A percentile compares a stretch with the other conserved stretches of the same genome.
Evolutionary conservation across 257 asterid genomes (phyloP).

Genomic region (Fraxinus cuspidata): DNA sequence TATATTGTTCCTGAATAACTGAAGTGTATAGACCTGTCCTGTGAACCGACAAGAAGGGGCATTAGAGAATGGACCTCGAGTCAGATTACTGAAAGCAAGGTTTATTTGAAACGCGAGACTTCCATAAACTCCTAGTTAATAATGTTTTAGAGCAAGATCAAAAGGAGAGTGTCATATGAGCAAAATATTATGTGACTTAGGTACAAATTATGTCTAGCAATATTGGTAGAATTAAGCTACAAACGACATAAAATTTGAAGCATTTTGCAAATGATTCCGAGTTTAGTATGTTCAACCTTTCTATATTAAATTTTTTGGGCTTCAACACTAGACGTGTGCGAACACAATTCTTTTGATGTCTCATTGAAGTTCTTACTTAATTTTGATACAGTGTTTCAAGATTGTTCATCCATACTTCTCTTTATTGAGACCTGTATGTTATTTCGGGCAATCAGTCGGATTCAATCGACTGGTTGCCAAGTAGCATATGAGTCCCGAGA

Average conservation of each 20-base stretch:
- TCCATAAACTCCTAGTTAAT: not conserved
- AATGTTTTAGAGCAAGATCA: not conserved
- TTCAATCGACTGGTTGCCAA: constrained; percentile 75
- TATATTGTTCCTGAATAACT: not conserved
- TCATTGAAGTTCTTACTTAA: constrained; percentile 5
- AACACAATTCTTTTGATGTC: constrained; percentile 11
- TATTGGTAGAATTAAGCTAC: not conserved
- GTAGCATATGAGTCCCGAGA: constrained; percentile 57
- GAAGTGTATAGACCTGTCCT: not conserved
- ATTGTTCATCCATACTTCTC: constrained; percentile 33
- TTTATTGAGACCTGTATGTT: constrained; percentile 27
- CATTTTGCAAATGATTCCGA: not conserved
- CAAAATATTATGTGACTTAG: not conserved
- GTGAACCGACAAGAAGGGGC: not conserved
- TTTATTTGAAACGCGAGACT: not conserved
- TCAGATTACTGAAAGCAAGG: not conserved
- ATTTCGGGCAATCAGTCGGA: constrained; percentile 74
- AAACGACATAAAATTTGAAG: not conserved
- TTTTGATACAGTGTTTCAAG: constrained; percentile 29
- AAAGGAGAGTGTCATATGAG: too few species aligned
- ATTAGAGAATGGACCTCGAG: not conserved
- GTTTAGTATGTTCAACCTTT: not conserved
- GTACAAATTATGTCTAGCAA: not conserved
- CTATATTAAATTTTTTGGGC: not conserved
- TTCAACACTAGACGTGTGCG: not conserved